Conservation (phyloP, 1,284 basidiomycete species). For the Leccinum pachyderme region DNA sequence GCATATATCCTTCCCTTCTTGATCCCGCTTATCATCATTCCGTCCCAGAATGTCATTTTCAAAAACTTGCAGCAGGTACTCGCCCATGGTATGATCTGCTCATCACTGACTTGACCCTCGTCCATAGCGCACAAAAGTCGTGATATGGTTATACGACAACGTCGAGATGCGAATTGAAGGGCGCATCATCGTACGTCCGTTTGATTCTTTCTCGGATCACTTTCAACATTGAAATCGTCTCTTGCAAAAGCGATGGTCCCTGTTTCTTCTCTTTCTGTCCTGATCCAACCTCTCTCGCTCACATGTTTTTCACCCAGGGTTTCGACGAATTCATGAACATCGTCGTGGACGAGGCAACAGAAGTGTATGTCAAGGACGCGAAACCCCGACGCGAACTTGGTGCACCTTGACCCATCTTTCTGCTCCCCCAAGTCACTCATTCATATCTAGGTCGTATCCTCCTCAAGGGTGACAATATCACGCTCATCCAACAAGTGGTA, state of each 20-base stretch:
- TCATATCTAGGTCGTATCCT: conserved; percentile 75
- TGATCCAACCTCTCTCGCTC: conserved; percentile 7
- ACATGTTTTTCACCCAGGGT: conserved; percentile 56
- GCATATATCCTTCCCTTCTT: conserved; percentile 55
- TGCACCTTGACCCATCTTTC: conserved; percentile 27
- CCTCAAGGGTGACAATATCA: conserved; percentile 96
- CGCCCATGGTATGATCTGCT: background rate
- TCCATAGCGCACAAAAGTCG: conserved; percentile 76
- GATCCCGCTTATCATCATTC: conserved; percentile 17
- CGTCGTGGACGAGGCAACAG: conserved; percentile 92
- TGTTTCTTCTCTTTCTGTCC: conserved; percentile 1
- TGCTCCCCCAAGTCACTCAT: conserved; percentile 1
- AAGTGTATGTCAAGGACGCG: conserved; percentile 87
- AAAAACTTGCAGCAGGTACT: conserved; percentile 89
- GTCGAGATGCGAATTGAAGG: conserved; percentile 97
- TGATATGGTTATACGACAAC: conserved; percentile 98
- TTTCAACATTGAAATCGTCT: conserved; percentile 28
- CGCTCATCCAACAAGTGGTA: conserved; percentile 80
- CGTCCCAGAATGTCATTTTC: conserved; percentile 92
- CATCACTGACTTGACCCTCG: conserved; percentile 16
- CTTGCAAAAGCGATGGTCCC: conserved; percentile 26
- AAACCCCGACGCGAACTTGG: conserved; percentile 83
- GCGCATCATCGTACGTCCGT: conserved; percentile 83
- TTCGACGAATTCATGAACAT: conserved; percentile 99
- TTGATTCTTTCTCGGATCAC: conserved; percentile 20